Evolutionary conservation across 78 protist species (phyloP).

Genomic region (Dictyostelium brefeldianum): DNA sequence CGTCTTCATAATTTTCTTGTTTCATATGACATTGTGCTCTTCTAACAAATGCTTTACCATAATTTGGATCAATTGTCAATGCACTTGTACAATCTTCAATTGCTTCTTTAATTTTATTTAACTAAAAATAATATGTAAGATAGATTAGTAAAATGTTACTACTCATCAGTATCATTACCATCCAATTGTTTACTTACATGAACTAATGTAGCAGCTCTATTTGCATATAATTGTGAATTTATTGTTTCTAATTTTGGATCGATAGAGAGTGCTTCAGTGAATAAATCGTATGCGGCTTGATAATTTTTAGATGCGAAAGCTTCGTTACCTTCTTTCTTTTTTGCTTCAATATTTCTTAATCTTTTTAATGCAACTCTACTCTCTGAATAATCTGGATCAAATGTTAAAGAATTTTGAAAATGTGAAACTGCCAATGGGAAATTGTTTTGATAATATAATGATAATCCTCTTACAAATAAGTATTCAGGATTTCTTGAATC

Average conservation of each 20-base stretch:
- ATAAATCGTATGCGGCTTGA: slow-evolving; percentile 69
- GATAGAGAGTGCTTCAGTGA: slow-evolving; percentile 82
- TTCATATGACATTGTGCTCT: slow-evolving; percentile 72
- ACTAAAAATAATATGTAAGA: slow-evolving; percentile 16
- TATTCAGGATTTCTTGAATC: slow-evolving; percentile 59
- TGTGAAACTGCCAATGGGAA: slow-evolving; percentile 32
- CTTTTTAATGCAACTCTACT: slow-evolving; percentile 71
- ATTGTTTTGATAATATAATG: slow-evolving; percentile 63
- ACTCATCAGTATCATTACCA: neutral
- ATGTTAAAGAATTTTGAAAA: slow-evolving; percentile 39
- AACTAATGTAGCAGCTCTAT: slow-evolving; percentile 87
- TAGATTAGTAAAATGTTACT: neutral
- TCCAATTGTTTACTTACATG: slow-evolving; percentile 65
- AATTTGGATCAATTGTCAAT: slow-evolving; percentile 75
- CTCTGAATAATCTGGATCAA: slow-evolving; percentile 72
- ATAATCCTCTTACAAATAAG: slow-evolving; percentile 74
- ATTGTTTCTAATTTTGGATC: slow-evolving; percentile 81
- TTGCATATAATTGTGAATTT: slow-evolving; percentile 72
- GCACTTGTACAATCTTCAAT: slow-evolving; percentile 74
- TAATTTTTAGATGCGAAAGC: slow-evolving; percentile 72
- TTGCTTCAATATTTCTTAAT: slow-evolving; percentile 34
- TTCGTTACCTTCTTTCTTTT: slow-evolving; percentile 83
- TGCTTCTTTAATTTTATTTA: slow-evolving; percentile 77
- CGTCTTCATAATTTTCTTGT: slow-evolving; percentile 77
- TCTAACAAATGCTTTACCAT: slow-evolving; percentile 73